Conservation (phyloP, 176 grass and related monocot species). For the Echinochloa phyllopogon region DNA sequence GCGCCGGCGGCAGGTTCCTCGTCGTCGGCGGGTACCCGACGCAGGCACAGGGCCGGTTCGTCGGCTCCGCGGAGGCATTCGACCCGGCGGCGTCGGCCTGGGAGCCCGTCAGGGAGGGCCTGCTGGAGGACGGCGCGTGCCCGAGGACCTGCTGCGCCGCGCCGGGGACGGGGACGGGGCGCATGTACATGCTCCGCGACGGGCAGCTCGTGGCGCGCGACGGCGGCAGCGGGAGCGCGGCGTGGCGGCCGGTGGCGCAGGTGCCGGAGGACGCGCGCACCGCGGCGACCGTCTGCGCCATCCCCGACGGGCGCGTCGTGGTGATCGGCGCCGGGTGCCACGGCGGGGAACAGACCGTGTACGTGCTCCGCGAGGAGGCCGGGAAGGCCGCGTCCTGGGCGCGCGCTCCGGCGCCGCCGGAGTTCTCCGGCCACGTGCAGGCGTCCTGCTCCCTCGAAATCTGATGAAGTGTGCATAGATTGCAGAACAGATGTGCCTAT, state of each 20-base stretch:
- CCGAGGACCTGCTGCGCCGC: constrained; percentile 63
- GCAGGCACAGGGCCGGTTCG: constrained; percentile 73
- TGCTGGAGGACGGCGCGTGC: constrained; percentile 55
- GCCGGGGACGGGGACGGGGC: not conserved
- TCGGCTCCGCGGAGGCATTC: constrained; percentile 61
- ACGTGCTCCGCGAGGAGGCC: constrained; percentile 49
- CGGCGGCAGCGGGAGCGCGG: not conserved
- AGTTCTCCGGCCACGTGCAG: constrained; percentile 82
- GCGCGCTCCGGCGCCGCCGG: constrained; percentile 39
- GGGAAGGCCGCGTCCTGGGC: constrained; percentile 55
- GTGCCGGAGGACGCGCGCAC: constrained; percentile 67
- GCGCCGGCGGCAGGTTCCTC: constrained; percentile 58
- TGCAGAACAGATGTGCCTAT: not conserved
- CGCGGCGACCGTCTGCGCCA: constrained; percentile 31
- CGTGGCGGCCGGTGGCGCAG: constrained; percentile 59
- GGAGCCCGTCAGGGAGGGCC: constrained; percentile 30
- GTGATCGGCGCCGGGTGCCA: constrained; percentile 64
- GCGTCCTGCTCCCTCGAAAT: constrained; percentile 64
- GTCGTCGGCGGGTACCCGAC: constrained; percentile 87
- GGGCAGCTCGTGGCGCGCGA: constrained; percentile 59
- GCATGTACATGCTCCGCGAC: constrained; percentile 67
- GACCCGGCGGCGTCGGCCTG: constrained; percentile 54
- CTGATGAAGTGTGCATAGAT: constrained; percentile 51
- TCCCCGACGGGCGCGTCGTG: constrained; percentile 51
- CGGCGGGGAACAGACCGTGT: constrained; percentile 61